Evolutionary conservation across 1,284 basidiomycete genomes (phyloP).

Genomic region (Grifola frondosa): DNA sequence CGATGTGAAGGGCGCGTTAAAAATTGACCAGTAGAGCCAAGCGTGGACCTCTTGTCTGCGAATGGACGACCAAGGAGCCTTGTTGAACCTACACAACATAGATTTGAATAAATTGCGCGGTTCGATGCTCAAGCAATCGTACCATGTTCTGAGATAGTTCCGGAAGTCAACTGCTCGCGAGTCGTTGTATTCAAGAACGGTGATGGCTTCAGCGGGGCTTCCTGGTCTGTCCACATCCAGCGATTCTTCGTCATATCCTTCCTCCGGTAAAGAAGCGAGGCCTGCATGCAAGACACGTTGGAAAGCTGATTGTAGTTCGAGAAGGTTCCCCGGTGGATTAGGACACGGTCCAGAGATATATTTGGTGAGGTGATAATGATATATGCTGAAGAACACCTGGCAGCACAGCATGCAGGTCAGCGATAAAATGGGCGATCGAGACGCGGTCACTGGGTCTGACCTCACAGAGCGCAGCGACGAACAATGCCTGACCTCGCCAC

Average conservation of each 20-base stretch:
- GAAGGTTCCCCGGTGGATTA: constrained; percentile 44
- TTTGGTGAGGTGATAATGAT: constrained; percentile 58
- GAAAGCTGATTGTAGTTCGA: constrained; percentile 61
- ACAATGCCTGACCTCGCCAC: constrained; percentile 38
- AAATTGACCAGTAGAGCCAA: constrained; percentile 88
- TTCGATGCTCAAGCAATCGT: too few species aligned
- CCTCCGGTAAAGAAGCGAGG: constrained; percentile 51
- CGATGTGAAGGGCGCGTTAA: constrained; percentile 60
- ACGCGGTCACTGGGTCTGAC: constrained; percentile 36
- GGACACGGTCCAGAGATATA: constrained; percentile 54
- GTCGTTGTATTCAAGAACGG: constrained; percentile 58
- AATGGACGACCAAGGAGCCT: constrained; percentile 73
- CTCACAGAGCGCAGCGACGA: constrained; percentile 57
- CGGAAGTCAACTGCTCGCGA: constrained; percentile 78
- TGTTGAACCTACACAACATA: constrained; percentile 62
- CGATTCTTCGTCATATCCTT: constrained; percentile 57
- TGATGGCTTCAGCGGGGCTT: constrained; percentile 60
- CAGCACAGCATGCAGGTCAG: constrained; percentile 4
- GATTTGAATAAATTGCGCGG: neutral
- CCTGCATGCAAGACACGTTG: constrained; percentile 62
- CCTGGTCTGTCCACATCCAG: constrained; percentile 50
- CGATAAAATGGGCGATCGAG: constrained; percentile 1
- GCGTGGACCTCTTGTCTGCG: constrained; percentile 62
- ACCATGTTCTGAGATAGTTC: constrained; percentile 65
- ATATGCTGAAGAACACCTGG: constrained; percentile 80